Evolutionary conservation across 164 flowering plant species (phyloP), one percentile per base, ranked within the genome.

Genomic region (Vitis labrusca): DNA sequence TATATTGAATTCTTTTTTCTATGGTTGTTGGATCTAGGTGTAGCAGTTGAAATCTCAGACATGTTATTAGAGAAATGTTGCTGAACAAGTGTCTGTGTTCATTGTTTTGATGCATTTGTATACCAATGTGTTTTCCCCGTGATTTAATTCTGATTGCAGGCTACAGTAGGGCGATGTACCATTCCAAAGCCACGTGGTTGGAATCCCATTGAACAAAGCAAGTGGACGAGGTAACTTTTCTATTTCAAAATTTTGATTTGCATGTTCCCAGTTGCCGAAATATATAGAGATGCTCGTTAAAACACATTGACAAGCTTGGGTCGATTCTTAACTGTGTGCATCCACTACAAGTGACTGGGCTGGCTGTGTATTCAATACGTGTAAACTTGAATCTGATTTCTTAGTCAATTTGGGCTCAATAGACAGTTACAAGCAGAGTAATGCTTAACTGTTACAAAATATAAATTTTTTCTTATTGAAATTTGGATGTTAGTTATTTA

Each of bases 201-300:
- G 99, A 93, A 79, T 78, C 94, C 95, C 49, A 85, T 91, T 17
- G 99, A 94, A 79, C 88, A 85, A 66, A 90, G 91, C 84, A 96
- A 96, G 84, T 96, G 99, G 99, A 81, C 81, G 32, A 96, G 99
- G 99, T 93, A n/a, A 14, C 32, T 3, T 4, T 10, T 12, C 37
- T 10, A 17, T 10, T 10, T 63, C 27, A 16, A 49, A 9, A 44
- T 10, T 5, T 63, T 23, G 29, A n/a, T 54, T 6, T 13, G 5
- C 55, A 5, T 29, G 32, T 15, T 3, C 17, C 12, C 29, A 63
- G 8, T 9, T 32, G 48, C 2, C 48, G 7, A 3, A 37, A 37
- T 37, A 37, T 37, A 37, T 37, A 37, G 44, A 37, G 44, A 37
- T 37, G 44, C 44, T 37, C 44, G 7, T 37, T 2, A 37, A 37